Base-by-base conservation (phyloP, 345 rosid genomes). In the Kernera saxatilis region DNA sequence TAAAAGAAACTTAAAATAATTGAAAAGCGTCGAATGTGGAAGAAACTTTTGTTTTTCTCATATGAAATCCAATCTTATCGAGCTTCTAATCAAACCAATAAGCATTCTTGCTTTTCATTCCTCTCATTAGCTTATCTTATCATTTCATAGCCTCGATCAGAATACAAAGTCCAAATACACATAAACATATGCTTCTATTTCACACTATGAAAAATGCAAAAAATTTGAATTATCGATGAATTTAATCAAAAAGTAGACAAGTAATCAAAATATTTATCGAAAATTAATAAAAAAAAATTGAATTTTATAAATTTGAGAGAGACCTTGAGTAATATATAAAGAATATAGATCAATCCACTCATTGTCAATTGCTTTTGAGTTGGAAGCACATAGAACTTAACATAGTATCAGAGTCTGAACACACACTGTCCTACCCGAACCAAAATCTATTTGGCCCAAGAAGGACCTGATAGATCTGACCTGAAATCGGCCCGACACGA, bases 31-130 rank as follows among this genome's bases (percentile, higher is more conserved):
- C 33, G 48, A 55, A 45, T 48, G 41, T 64, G 61, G 62, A 67
- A 25, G 48, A 6, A 22, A 51, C 61, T 40, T 52, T 59, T 25
- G 8, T 39, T 44, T 52, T 32, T 27, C 35, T 33, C 52, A 15
- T 56, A 55, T 13, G 61, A 74, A 59, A 68, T 15, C 69, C 4
- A 41, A 60, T 54, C 74, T 74, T 60, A 75, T 75, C 64, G 69
- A 40, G 63, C 69, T 54, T 67, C 64, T 60, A 68, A 60, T 60
- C 69, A 75, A 60, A 52, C 78, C 78, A 68, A 75, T 75, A 75
- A 75, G 78, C 69, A 75, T 67, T 52, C 64, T 60, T 51, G 64
- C 78, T 68, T 75, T 67, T 68, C 69, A 68, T 52, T 68, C 11
- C 27, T 52, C 69, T 51, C 50, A 9, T 32, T 61, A n/a, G 78